Percentiles rank a stretch among this genome's conserved stretches.
Conservation (phyloP, 2,329 filamentous ascomycete species). For the Cladophialophora bantiana region DNA sequence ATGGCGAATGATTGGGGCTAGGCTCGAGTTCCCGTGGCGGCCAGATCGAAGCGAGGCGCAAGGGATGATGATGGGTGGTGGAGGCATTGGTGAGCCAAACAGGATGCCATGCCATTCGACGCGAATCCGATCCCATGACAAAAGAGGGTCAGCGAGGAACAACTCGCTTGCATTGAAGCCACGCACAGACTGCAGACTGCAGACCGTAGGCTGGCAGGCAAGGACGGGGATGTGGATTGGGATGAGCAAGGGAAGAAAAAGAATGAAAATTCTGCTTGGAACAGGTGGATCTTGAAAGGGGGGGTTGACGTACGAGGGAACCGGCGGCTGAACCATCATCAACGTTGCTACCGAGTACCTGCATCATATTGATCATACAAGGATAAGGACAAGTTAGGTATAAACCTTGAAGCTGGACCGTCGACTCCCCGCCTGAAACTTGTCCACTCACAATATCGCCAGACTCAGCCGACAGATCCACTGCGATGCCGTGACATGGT, state of each 20-base stretch:
- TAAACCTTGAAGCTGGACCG: conserved; percentile 5
- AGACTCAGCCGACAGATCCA: background rate
- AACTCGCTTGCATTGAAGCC: background rate
- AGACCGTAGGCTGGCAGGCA: too few relatives aligned
- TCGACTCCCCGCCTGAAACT: conserved; percentile 17
- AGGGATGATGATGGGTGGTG: conserved; percentile 2
- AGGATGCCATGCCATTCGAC: background rate
- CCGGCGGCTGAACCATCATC: too few relatives aligned
- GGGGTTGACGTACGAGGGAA: too few relatives aligned
- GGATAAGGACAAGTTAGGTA: background rate
- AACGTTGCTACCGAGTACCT: conserved; percentile 12
- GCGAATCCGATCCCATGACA: background rate
- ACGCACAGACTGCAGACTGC: background rate
- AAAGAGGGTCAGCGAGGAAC: background rate
- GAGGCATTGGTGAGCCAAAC: conserved; percentile 4
- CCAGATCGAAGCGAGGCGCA: conserved; percentile 30
- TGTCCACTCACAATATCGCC: conserved; percentile 7
- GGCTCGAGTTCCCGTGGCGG: conserved; percentile 18
- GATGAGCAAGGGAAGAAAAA: background rate
- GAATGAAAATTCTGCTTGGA: background rate
- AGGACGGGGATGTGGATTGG: too few relatives aligned
- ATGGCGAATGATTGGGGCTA: conserved; percentile 7
- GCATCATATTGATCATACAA: conserved; percentile 18
- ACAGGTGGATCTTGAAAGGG: background rate
- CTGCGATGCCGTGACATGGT: background rate